Conservation (phyloP, 805 yeast species). For the Lipomyces yamanashiensis region DNA sequence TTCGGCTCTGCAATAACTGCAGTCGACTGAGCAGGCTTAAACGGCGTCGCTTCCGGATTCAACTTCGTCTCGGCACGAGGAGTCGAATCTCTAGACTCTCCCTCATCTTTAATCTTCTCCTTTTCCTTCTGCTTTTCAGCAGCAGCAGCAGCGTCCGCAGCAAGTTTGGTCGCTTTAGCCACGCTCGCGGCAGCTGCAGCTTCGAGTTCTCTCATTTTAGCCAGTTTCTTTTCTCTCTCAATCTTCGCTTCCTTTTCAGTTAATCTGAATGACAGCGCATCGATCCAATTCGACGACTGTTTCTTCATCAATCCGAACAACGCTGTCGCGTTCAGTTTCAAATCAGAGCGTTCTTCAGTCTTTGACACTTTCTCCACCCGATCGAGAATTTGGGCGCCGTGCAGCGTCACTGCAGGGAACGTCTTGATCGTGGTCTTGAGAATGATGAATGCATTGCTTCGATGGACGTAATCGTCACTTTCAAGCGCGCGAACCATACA, state of each 20-base stretch:
- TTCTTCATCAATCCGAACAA: slow-evolving; percentile 41
- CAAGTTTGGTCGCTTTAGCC: slow-evolving; percentile 10
- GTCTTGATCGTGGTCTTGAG: slow-evolving; percentile 65
- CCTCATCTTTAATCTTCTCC: not conserved
- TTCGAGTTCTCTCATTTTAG: slow-evolving; percentile 1
- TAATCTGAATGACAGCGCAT: slow-evolving; percentile 5
- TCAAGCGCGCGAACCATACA: slow-evolving; percentile 52
- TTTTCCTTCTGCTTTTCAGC: not conserved
- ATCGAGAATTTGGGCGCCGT: slow-evolving; percentile 58
- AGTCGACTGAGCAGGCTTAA: not conserved
- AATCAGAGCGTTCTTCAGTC: slow-evolving; percentile 74
- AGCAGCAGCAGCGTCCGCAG: not conserved
- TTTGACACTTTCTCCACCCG: slow-evolving; percentile 55
- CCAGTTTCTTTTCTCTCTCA: slow-evolving; percentile 10
- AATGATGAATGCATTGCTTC: slow-evolving; percentile 79
- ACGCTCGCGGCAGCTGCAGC: slow-evolving; percentile 9
- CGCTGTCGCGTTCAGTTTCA: slow-evolving; percentile 68
- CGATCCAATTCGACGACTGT: slow-evolving; percentile 40
- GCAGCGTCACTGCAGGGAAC: slow-evolving; percentile 72
- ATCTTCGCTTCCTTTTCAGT: slow-evolving; percentile 20
- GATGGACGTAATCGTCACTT: slow-evolving; percentile 69
- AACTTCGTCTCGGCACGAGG: not conserved
- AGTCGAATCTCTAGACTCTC: not conserved
- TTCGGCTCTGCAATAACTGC: not conserved
- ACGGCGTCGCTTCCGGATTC: slow-evolving; percentile 8